phyloP scores from a whole-genome alignment of 2,329 filamentous ascomycete genomes.

The Arthrinium phaeospermum region DNA sequence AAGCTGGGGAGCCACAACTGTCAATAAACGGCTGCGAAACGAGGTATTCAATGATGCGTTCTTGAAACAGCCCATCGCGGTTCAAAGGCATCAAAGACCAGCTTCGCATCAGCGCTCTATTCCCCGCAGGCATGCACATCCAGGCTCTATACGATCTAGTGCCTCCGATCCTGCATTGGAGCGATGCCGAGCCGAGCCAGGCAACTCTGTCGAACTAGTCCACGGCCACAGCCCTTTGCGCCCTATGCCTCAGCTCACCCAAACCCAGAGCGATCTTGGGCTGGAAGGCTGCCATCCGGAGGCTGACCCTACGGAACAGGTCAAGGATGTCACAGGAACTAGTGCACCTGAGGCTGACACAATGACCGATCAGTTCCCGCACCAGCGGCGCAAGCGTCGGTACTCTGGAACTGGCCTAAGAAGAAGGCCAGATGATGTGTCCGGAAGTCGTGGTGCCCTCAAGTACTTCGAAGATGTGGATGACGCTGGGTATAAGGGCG shows the following conservation, averaged over 20 bases:
- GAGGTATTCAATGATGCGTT: conserved; percentile 95
- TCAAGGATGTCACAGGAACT: conserved; percentile 65
- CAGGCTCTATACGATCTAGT: conserved; percentile 48
- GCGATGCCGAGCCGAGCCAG: conserved; percentile 23
- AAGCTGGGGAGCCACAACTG: conserved; percentile 89
- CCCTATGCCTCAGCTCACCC: conserved; percentile 29
- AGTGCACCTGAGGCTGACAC: conserved; percentile 69
- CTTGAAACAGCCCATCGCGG: conserved; percentile 79
- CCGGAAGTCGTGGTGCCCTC: conserved; percentile 74
- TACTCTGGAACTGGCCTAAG: conserved; percentile 88
- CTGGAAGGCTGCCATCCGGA: conserved; percentile 34
- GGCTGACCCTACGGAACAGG: conserved; percentile 44
- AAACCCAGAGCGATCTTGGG: conserved; percentile 44
- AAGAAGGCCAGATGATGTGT: conserved; percentile 74
- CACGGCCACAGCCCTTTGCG: conserved; percentile 34
- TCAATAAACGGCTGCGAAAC: conserved; percentile 86
- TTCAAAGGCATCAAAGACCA: conserved; percentile 76
- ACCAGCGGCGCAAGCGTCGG: conserved; percentile 64
- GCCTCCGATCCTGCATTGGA: conserved; percentile 45
- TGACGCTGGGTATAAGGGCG: conserved; percentile 78
- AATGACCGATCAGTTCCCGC: conserved; percentile 48
- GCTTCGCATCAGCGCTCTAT: conserved; percentile 66
- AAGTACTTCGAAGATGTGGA: conserved; percentile 91
- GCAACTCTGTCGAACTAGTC: not conserved
- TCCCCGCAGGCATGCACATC: conserved; percentile 56